Conservation (phyloP, 768 basidiomycete species). For the Leucocoprinus sp. region DNA sequence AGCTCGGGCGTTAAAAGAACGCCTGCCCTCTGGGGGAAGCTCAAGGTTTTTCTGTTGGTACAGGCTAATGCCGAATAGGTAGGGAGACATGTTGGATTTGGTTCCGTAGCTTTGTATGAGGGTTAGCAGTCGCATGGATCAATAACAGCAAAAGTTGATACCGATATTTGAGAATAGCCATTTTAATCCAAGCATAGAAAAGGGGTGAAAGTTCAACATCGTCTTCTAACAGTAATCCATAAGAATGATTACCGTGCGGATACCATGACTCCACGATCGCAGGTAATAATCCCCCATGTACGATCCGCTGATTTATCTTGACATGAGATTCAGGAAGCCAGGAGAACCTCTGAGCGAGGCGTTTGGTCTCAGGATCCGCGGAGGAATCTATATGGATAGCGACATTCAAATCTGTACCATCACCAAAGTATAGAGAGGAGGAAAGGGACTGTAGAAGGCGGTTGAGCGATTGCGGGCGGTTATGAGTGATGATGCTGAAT, state of each 20-base stretch:
- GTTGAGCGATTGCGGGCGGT: slow-evolving; percentile 60
- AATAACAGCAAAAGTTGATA: slow-evolving; percentile 19
- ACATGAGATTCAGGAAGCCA: slow-evolving; percentile 54
- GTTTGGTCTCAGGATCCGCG: slow-evolving; percentile 52
- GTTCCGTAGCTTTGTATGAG: slow-evolving; percentile 47
- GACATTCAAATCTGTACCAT: slow-evolving; percentile 29
- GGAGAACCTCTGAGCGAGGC: slow-evolving; percentile 35
- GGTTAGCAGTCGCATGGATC: neutral
- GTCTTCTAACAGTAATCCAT: slow-evolving; percentile 78
- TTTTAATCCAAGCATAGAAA: slow-evolving; percentile 82
- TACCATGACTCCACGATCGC: slow-evolving; percentile 91
- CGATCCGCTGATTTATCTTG: slow-evolving; percentile 60
- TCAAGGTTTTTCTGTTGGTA: slow-evolving; percentile 84
- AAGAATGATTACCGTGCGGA: slow-evolving; percentile 61
- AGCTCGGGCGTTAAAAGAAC: slow-evolving; percentile 54
- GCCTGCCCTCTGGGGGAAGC: slow-evolving; percentile 58
- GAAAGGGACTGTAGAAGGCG: slow-evolving; percentile 60
- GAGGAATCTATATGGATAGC: slow-evolving; percentile 74
- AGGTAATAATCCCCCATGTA: slow-evolving; percentile 73
- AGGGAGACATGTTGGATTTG: slow-evolving; percentile 27
- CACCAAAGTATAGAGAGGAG: slow-evolving; percentile 57
- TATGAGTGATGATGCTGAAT: slow-evolving; percentile 69
- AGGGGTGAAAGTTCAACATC: slow-evolving; percentile 80
- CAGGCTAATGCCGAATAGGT: slow-evolving; percentile 73
- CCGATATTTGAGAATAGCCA: slow-evolving; percentile 72